These are phyloP conservation scores for Bolboschoenus planiculmis DNA, from an alignment of 176 grass and related monocot genomes.

Conservation along the genomic window DNA sequence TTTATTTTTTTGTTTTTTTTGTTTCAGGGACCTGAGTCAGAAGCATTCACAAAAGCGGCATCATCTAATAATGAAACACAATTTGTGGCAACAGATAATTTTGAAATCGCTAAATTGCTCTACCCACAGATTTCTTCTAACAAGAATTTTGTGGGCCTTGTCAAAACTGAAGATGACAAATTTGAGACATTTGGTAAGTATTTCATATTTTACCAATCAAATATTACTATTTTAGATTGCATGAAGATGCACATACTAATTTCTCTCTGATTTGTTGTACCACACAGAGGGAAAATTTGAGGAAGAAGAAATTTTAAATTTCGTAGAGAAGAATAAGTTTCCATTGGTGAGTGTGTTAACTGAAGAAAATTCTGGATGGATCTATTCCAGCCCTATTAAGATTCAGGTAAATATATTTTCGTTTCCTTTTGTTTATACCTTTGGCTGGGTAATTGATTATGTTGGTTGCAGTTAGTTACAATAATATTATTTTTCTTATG, in stretches of 20 bases:
- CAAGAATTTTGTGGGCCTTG: conserved; percentile 74
- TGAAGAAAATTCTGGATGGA: conserved; percentile 72
- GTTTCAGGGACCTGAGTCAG: conserved; percentile 54
- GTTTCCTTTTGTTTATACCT: not conserved
- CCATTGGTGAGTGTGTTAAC: conserved; percentile 76
- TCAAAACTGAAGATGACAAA: conserved; percentile 66
- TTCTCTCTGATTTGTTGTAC: conserved; percentile 17
- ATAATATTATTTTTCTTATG: not conserved
- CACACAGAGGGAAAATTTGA: conserved; percentile 73
- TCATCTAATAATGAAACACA: conserved; percentile 60
- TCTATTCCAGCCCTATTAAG: conserved; percentile 86
- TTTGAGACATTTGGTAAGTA: conserved; percentile 82
- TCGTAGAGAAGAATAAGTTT: conserved; percentile 82
- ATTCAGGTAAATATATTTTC: conserved; percentile 53
- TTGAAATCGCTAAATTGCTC: conserved; percentile 55
- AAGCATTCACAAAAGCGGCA: conserved; percentile 76
- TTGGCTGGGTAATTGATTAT: not conserved
- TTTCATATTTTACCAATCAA: not conserved
- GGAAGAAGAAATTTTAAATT: conserved; percentile 60
- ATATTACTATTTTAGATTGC: not conserved
- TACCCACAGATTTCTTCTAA: conserved; percentile 52
- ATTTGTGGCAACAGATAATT: conserved; percentile 81
- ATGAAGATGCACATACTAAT: conserved; percentile 1
- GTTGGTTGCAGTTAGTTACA: not conserved
- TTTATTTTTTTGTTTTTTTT: not conserved